Base-by-base conservation (phyloP, 2,329 filamentous ascomycete species). In the Ramularia collo-cygni region DNA sequence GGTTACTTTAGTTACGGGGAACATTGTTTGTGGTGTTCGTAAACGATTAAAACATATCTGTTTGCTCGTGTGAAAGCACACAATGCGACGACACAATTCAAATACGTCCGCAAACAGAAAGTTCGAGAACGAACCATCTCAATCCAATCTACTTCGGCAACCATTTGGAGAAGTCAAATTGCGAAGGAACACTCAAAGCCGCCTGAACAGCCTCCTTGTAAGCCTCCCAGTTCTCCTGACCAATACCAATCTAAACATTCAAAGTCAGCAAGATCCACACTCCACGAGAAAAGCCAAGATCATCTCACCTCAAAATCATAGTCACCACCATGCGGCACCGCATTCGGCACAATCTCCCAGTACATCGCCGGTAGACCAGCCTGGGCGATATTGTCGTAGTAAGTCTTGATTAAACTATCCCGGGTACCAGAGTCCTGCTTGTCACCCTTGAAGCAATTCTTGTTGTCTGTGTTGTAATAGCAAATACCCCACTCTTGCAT, bases 301-400 rank as follows among this genome's bases (percentile, higher is more conserved):
- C 21, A 6, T 24, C 21, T 24, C 10, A 24, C 21, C 30, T 63
- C 59, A 37, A 59, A 63, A 38, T 63, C 58, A 53, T 53, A 61
- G 2, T 37, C 21, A 6, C 21, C 57, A 3, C 50, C 14, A 12
- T 61, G 57, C 2, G 59, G 57, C 24, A 60, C 57, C 7, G 28
- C 38, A 32, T 62, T 63, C 0, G 58, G 58, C 1, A 63, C 35
- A 21, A 61, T 59, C 51, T 62, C 57, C 60, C 58, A 62, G 38
- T 63, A 62, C 27, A 61, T 52, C 57, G 54, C 60, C 1, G 58
- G 60, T 19, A 62, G 56, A 5, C 58, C 60, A 10, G 54, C 52
- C 4, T 46, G 45, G 15, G 48, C 47, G n/a, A 63, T 58, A 10
- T 35, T 42, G 3, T 40, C 44, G 3, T 58, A 58, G 53, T 55